Evolutionary conservation across 306 rosid genomes (phyloP), one percentile per base, ranked within the genome.

Genomic region (Cucumis cinereus): DNA sequence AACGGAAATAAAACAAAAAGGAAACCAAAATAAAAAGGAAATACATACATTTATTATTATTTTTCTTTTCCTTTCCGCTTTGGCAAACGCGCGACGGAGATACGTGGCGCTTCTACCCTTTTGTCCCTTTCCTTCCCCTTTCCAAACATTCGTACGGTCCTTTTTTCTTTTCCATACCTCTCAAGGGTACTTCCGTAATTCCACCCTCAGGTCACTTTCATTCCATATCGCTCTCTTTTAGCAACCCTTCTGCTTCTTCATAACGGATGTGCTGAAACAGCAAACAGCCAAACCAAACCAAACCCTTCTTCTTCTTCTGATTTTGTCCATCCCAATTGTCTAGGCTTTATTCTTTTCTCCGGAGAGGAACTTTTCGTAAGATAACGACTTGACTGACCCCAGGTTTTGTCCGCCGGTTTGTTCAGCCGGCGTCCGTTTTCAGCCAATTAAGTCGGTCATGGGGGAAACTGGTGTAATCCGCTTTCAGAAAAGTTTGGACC

Each of bases 401-500:
- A 13, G 45, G 8, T 35, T 36, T 19, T 35, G 3, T 62, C 45
- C 14, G 41, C 69, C 62, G 30, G 62, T 3, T 22, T 10, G 0
- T 4, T 11, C 35, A 2, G 35, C 64, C 71, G 26, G 16, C 49
- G 71, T 36, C 19, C 26, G 8, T 19, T 63, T 10, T n/a, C 20
- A n/a, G 26, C 30, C 0, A 7, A 7, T 40, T 7, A 1, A 13
- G 8, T 16, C 36, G 19, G 2, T 14, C 81, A 91, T 91, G 97
- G 87, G 78, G n/a, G 92, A 90, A 78, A 81, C 92, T 81, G 90
- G 91, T 79, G 23, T 76, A 35, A 74, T 73, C 57, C 87, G 84
- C 79, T 83, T 81, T 62, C 87, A 83, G 8, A 85, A 83, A 54
- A 85, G 80, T 77, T 80, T 91, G 28, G 91, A 91, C 91, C 97